phyloP scores from a whole-genome alignment of 2,329 filamentous ascomycete genomes.

The Monosporascus sp. region DNA sequence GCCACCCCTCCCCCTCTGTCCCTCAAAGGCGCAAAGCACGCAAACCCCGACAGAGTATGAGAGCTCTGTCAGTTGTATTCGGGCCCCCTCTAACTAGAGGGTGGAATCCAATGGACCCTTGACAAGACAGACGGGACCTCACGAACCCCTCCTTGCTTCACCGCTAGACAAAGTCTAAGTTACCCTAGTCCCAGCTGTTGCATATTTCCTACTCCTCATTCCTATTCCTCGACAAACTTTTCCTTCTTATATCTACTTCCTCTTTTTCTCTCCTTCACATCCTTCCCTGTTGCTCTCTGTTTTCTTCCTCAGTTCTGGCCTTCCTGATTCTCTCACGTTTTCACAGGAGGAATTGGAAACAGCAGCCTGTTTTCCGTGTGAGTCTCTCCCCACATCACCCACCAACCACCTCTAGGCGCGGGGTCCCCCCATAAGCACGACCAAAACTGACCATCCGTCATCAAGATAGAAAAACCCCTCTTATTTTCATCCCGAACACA shows the following conservation, averaged over 20 bases:
- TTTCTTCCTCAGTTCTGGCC: slow-evolving; percentile 1
- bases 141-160: background rate
- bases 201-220: slow-evolving; percentile 1
- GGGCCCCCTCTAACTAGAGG: too few species aligned
- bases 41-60: too few species aligned
- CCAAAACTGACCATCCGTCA: slow-evolving; percentile 6
- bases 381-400: slow-evolving; percentile 5
- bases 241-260: slow-evolving; percentile 1
- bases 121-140: background rate
- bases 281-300: slow-evolving; percentile 12
- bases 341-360: slow-evolving; percentile 17
- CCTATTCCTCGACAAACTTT: slow-evolving; percentile 7
- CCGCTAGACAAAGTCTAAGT: background rate
- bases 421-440: background rate
- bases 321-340: slow-evolving; percentile 8
- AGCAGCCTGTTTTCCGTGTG: slow-evolving; percentile 21
- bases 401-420: background rate
- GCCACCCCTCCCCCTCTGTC: too few species aligned
- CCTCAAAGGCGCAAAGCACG: too few species aligned
- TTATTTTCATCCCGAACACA: slow-evolving; percentile 13
- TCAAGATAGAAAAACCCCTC: slow-evolving; percentile 16
- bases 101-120: background rate
- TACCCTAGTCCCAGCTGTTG: background rate
- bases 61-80: too few species aligned
- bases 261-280: slow-evolving; percentile 2